Evolutionary conservation across 1,284 basidiomycete genomes (phyloP).

Genomic region (Ganoderma lingzhi): DNA sequence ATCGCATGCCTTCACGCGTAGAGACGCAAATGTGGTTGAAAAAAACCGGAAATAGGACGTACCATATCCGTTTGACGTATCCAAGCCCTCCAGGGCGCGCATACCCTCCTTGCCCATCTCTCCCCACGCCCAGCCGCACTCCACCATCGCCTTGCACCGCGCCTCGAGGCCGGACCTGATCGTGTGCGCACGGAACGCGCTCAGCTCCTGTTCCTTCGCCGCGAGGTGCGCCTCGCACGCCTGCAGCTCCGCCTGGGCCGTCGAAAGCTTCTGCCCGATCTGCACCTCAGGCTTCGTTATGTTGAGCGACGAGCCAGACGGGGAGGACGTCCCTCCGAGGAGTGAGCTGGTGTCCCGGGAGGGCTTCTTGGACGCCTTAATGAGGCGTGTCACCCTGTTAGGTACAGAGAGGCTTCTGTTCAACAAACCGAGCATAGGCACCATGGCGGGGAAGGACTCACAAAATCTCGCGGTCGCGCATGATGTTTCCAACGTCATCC

Average conservation of each 20-base stretch:
- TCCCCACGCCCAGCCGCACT: constrained; percentile 72
- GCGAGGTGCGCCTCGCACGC: constrained; percentile 80
- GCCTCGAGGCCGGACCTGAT: constrained; percentile 67
- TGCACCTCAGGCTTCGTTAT: constrained; percentile 45
- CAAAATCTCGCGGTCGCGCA: constrained; percentile 82
- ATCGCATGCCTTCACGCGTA: background rate
- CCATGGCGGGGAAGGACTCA: constrained; percentile 46
- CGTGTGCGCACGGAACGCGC: constrained; percentile 55
- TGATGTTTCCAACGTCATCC: constrained; percentile 71
- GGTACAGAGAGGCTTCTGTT: background rate
- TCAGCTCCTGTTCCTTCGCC: constrained; percentile 69
- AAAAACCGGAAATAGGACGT: constrained; percentile 22
- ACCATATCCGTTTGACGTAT: constrained; percentile 38
- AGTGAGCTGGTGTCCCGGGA: constrained; percentile 51
- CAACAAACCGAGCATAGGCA: background rate
- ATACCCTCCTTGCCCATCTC: constrained; percentile 70
- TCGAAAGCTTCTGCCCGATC: constrained; percentile 58
- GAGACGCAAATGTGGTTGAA: background rate
- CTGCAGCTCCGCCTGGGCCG: constrained; percentile 77
- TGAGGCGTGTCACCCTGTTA: constrained; percentile 75
- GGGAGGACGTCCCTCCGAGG: constrained; percentile 38
- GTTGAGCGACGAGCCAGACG: constrained; percentile 46
- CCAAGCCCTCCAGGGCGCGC: constrained; percentile 47
- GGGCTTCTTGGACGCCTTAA: constrained; percentile 74
- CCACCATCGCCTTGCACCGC: constrained; percentile 68